Evolutionary conservation across 805 yeast genomes (phyloP), one percentile per base, ranked within the genome.

Genomic region (Zygoascus flipseniorum): DNA sequence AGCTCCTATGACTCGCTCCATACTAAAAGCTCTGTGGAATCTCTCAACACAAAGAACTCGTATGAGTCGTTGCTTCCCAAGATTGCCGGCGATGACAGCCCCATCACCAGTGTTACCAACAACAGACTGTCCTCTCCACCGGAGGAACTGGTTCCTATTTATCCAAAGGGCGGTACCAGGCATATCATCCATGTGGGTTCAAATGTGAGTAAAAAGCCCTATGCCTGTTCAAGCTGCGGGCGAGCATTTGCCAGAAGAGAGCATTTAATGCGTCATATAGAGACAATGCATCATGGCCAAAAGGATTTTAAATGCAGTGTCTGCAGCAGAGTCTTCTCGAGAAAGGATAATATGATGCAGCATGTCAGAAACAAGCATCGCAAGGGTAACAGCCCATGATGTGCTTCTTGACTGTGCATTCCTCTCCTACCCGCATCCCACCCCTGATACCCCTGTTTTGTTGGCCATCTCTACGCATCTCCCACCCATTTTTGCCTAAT

Each of bases 301-400:
- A 60, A 60, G 50, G 56, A 60, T 41, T 60, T 53, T 52, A 53
- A 58, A 45, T 60, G 62, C 52, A 37, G 49, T 11, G 45, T 56
- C 13, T 60, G 62, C 47, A 23, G 32, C 20, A 48, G 62, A 23
- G 62, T 60, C 35, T 60, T 60, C 31, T 56, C 60, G 10, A 26
- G 62, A 13, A 60, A 60, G 43, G 62, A 60, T 51, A 60, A 60
- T 35, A 60, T 60, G 62, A 60, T 60, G 62, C 62, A 60, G 44
- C 62, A 60, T 50, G 51, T 55, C 18, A 52, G 62, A 19, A 60
- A 60, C 54, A 60, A 60, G 53, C 62, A 60, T 52, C 48, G 50
- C 42, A 35, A 35, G 41, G 35, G 52, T 37, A 39, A 16, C 31
- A 23, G 48, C 16, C 35, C 23, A 13, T 19, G 14, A 23, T 23